Conservation (phyloP, 164 flowering plant genomes). For the Stephania cephalantha region DNA sequence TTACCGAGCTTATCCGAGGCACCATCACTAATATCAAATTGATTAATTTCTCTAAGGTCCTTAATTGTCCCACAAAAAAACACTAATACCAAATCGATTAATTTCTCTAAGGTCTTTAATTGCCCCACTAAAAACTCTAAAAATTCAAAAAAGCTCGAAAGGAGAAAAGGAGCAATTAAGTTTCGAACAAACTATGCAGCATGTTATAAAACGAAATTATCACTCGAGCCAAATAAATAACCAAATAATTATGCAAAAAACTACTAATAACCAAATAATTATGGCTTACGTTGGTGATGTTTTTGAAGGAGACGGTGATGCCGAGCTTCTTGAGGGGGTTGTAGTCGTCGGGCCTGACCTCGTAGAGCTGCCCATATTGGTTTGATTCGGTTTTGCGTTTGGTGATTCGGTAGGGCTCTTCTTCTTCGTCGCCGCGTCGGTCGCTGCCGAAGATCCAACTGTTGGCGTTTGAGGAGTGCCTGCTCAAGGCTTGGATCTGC, state of each 20-base stretch:
- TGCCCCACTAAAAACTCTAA: no score
- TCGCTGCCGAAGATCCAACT: conserved; percentile 13
- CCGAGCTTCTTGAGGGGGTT: conserved; percentile 30
- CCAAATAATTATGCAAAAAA: not conserved
- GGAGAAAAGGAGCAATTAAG: no score
- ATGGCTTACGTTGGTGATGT: conserved; percentile 33
- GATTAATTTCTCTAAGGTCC: no score
- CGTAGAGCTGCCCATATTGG: conserved; percentile 27
- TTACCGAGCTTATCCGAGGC: no score
- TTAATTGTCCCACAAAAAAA: no score
- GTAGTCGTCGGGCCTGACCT: conserved; percentile 22
- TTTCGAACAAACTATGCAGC: no score
- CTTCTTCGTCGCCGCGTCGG: not conserved
- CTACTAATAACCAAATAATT: not conserved
- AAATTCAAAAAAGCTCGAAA: no score
- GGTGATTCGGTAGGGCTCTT: conserved; percentile 30
- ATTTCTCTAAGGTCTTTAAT: not conserved
- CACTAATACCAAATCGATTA: not conserved
- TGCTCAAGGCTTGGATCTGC: conserved; percentile 29
- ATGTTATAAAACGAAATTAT: no score
- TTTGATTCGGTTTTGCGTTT: conserved; percentile 26
- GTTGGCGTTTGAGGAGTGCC: conserved; percentile 18
- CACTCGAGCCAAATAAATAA: no score
- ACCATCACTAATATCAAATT: no score
- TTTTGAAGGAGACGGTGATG: conserved; percentile 22